Evolutionary conservation across 495 filamentous ascomycete species (phyloP).

Genomic region (Annulohypoxylon bovei): DNA sequence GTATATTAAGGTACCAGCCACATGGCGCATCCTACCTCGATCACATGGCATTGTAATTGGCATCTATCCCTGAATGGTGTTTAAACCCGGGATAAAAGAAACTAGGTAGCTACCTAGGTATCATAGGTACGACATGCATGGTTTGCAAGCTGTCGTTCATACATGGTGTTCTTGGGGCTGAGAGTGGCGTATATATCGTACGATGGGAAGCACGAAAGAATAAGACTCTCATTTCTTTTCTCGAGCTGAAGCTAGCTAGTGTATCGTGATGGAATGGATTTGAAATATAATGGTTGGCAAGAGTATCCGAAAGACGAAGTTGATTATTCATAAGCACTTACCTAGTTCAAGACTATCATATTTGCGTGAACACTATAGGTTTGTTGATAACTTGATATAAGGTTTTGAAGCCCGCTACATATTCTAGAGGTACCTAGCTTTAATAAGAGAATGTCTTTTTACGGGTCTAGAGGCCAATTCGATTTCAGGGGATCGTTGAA

Average conservation of each 20-base stretch:
- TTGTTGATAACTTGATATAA: no score
- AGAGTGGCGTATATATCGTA: conserved; percentile 21
- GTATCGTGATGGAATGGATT: background rate
- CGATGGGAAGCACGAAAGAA: conserved; percentile 1
- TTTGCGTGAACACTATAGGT: no score
- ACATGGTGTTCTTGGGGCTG: conserved; percentile 1
- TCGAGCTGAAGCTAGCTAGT: background rate
- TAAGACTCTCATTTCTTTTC: background rate
- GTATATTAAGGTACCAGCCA: conserved; percentile 6
- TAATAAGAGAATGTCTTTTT: no score
- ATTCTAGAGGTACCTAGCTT: no score
- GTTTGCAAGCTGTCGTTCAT: conserved; percentile 1
- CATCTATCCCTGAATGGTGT: background rate
- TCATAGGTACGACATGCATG: background rate
- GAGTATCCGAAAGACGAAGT: background rate
- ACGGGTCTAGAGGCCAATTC: no score
- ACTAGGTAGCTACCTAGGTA: background rate
- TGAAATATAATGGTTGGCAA: background rate
- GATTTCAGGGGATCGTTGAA: no score
- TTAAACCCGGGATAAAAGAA: background rate
- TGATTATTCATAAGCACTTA: background rate
- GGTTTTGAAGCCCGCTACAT: no score
- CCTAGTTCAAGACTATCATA: background rate
- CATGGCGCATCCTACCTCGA: conserved; percentile 1
- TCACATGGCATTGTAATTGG: conserved; percentile 8